Evolutionary conservation across 495 filamentous ascomycete genomes (phyloP), one percentile per base, ranked within the genome.

Genomic region (Staphylotrichum longicolle): DNA sequence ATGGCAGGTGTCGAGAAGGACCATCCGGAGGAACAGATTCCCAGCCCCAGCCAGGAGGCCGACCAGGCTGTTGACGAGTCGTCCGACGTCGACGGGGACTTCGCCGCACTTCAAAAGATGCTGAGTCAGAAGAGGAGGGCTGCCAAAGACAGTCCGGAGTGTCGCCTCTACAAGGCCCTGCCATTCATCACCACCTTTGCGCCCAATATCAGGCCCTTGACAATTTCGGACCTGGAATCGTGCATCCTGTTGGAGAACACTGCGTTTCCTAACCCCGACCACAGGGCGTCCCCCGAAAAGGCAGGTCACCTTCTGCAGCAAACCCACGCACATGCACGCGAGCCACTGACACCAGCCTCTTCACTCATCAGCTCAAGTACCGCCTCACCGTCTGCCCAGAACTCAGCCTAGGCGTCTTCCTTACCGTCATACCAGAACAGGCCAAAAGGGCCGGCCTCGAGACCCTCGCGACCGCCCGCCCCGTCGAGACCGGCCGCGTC

Each of bases 231-330:
- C 68, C 75, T 91, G 10, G 90, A 94, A 1, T 85, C 88, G 27
- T 93, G 90, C 71, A 75, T 91, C 33, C 77, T 77, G 12, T 81
- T 97, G 40, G 93, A 97, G 73, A 84, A 86, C 51, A 83, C 81
- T 0, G 84, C 88, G 3, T 96, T 96, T 66, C 81, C 85, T 1
- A 77, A 89, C 62, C 74, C 79, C 6, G 70, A 79, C 6, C 87
- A 96, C 73, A 81, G 90, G 42, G 88, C 87, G 63, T 83, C 88
- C 15, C 80, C 78, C 68, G 91, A 95, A 64, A 96, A 96, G 85
- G 92, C 90, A 79, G 62, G 80, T 72, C 50, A 11, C 33, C 52
- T 2, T 20, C 4, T 27, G 20, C 20, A 27, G 20, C 20, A 27
- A 27, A 27, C 20, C 20, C 20, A 27, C 20, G 20, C 20, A 27